Conservation (phyloP, 768 basidiomycete genomes). For the Boletellus sp. region DNA sequence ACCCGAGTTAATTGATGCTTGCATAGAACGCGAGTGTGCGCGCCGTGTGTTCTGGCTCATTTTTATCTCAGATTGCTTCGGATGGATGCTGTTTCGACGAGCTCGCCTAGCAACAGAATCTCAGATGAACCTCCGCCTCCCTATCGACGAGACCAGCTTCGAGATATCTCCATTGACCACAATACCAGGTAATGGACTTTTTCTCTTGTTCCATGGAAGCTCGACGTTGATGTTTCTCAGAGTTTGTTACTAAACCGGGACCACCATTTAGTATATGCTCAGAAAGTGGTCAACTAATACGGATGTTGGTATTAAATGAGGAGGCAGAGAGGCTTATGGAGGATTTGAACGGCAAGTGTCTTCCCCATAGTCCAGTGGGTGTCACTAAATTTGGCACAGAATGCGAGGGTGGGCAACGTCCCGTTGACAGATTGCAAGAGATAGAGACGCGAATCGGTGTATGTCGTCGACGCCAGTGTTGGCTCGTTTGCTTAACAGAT, state of each 20-base stretch:
- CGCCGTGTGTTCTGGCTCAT: slow-evolving; percentile 82
- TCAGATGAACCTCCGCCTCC: slow-evolving; percentile 60
- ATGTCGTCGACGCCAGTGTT: slow-evolving; percentile 2
- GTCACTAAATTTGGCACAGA: slow-evolving; percentile 23
- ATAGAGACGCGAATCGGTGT: slow-evolving; percentile 43
- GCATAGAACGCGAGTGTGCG: slow-evolving; percentile 73
- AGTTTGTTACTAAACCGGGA: slow-evolving; percentile 64
- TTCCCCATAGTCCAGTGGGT: neutral
- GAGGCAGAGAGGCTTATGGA: slow-evolving; percentile 57
- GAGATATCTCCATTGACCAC: slow-evolving; percentile 54
- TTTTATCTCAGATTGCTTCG: slow-evolving; percentile 53
- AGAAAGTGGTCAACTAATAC: slow-evolving; percentile 75
- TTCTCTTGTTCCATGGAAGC: neutral
- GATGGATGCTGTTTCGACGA: slow-evolving; percentile 36
- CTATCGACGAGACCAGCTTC: slow-evolving; percentile 80
- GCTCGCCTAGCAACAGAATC: slow-evolving; percentile 35
- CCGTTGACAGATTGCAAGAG: slow-evolving; percentile 38
- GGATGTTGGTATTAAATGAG: slow-evolving; percentile 60
- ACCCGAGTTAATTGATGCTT: slow-evolving; percentile 54
- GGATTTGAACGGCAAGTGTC: slow-evolving; percentile 44
- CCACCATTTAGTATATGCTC: slow-evolving; percentile 47
- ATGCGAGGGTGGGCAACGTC: slow-evolving; percentile 23
- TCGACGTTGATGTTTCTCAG: slow-evolving; percentile 33
- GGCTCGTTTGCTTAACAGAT: slow-evolving; percentile 4
- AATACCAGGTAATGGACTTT: slow-evolving; percentile 26